Evolutionary conservation across 2,329 filamentous ascomycete species (phyloP), one percentile per base, ranked within the genome.

Genomic region (Microcyclosporella mali): DNA sequence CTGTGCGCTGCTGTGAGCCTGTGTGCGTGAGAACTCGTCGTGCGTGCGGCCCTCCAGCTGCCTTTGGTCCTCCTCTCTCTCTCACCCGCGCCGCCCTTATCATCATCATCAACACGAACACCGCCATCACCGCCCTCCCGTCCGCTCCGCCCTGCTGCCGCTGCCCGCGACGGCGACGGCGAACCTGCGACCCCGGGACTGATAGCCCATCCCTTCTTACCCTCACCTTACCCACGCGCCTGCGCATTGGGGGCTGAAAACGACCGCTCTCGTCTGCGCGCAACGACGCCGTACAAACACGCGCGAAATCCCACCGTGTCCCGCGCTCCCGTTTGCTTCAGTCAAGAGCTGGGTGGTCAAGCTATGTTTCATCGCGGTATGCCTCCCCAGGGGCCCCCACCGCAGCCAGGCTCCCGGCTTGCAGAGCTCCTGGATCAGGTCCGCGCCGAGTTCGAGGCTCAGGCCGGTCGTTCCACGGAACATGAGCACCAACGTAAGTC

Each of bases 401-500:
- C 74, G 53, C 82, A 80, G 54, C 82, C 85, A 47, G 77, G 74
- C 69, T 77, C 71, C 56, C 88, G 92, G 56, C 75, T 97, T 58
- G 88, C 85, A 56, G 90, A 98, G 74, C 80, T 97, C 52, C 77
- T 98, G 61, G 90, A 97, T 44, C 84, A 88, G 65, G 80, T 98
- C 58, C 82, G 90, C 62, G 77, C 80, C 60, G 92, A 98, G 68
- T 97, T 95, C 57, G 90, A 97, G 55, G 82, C 76, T 48, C 60
- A 63, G 39, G 49, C 83, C 56, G 81, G 85, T 53, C 81, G 86
- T 56, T 85, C 81, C 53, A 87, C 87, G 64, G 86, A 88, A 57
- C 94, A 88, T 65, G 90, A 98, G 65, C 86, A 90, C 65, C 88
- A 94, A 66, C 85, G 90, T 95, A 81, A 75, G 88, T 81, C 14